phyloP scores from a whole-genome alignment of 345 rosid species.

The Brassica cretica region DNA sequence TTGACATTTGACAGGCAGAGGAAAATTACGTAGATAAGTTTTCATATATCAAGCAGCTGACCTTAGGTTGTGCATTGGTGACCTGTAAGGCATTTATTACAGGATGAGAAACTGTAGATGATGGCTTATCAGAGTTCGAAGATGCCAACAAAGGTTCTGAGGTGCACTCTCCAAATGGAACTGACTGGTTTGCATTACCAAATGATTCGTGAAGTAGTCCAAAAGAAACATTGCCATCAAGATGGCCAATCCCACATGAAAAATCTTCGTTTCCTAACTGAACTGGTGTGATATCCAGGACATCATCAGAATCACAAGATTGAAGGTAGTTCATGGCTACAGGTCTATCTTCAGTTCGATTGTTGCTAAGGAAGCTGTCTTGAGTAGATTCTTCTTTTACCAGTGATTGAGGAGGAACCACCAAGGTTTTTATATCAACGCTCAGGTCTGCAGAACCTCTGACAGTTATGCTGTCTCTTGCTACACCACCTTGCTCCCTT shows the following conservation, averaged over 20 bases:
- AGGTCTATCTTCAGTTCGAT: slow-evolving; percentile 40
- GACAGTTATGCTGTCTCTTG: slow-evolving; percentile 41
- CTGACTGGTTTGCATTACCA: slow-evolving; percentile 18
- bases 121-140: slow-evolving; percentile 32
- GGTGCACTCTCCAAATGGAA: slow-evolving; percentile 36
- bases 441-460: slow-evolving; percentile 40
- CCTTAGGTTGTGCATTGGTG: slow-evolving; percentile 51
- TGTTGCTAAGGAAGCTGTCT: slow-evolving; percentile 39
- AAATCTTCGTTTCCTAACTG: slow-evolving; percentile 44
- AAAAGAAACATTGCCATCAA: slow-evolving; percentile 18
- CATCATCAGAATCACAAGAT: slow-evolving; percentile 41
- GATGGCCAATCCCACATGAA: slow-evolving; percentile 31
- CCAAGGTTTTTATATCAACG: slow-evolving; percentile 25
- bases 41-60: slow-evolving; percentile 37
- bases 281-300: slow-evolving; percentile 46
- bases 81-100: slow-evolving; percentile 42
- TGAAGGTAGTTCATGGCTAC: slow-evolving; percentile 42
- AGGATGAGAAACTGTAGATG: slow-evolving; percentile 34
- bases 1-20: slow-evolving; percentile 4
- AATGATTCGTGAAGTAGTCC: slow-evolving; percentile 28
- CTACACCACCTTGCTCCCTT: slow-evolving; percentile 41
- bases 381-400: slow-evolving; percentile 32
- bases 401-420: slow-evolving; percentile 31
- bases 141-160: slow-evolving; percentile 37
- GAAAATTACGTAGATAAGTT: neutral